Conservation (phyloP, 2,329 filamentous ascomycete genomes). For the Fusarium longipes region DNA sequence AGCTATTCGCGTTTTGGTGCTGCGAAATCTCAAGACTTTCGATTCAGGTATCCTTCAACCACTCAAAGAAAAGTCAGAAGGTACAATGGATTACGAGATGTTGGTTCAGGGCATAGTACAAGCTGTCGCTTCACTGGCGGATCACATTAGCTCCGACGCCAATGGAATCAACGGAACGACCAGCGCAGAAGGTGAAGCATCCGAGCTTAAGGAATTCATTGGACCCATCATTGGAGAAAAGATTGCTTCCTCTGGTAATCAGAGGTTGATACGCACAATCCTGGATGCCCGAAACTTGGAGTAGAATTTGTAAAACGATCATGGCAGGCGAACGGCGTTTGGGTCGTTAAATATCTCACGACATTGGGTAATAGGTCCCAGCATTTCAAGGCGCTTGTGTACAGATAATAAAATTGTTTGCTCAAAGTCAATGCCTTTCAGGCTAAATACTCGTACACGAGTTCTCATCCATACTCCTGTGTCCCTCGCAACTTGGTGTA, state of each 20-base stretch:
- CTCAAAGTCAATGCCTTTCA: conserved; percentile 39
- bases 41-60: conserved; percentile 65
- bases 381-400: conserved; percentile 34
- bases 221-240: conserved; percentile 65
- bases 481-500: conserved; percentile 17
- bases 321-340: conserved; percentile 45
- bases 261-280: conserved; percentile 61
- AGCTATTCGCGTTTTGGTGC: conserved; percentile 66
- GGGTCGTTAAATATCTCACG: conserved; percentile 32
- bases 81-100: conserved; percentile 65
- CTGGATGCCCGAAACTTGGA: conserved; percentile 67
- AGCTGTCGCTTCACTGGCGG: conserved; percentile 60
- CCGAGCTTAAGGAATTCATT: conserved; percentile 65
- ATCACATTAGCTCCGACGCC: conserved; percentile 48
- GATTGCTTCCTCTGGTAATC: conserved; percentile 59
- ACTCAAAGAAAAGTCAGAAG: conserved; percentile 62
- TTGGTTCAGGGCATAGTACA: conserved; percentile 67
- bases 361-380: conserved; percentile 24
- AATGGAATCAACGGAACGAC: conserved; percentile 56
- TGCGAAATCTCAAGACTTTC: conserved; percentile 67
- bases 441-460: conserved; percentile 41
- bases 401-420: conserved; percentile 42
- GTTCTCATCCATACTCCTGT: conserved; percentile 14
- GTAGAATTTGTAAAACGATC: conserved; percentile 42
- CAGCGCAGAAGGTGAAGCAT: conserved; percentile 52